These are phyloP conservation scores for Phylloporus scabripes DNA, from an alignment of 768 basidiomycete genomes.

Conservation along the genomic window DNA sequence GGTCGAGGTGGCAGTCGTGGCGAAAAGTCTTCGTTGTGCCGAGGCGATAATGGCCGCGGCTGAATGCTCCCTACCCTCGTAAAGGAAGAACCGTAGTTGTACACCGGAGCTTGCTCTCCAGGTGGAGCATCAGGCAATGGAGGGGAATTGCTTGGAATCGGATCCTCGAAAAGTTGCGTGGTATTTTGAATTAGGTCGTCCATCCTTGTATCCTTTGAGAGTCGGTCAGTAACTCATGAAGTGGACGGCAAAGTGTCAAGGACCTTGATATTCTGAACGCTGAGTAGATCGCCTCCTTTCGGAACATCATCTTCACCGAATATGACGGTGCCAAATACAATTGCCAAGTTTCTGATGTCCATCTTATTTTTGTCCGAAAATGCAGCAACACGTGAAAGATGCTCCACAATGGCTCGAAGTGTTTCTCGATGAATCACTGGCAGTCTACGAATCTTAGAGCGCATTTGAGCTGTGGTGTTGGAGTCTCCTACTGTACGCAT, in stretches of 20 bases:
- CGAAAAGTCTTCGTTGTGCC: slow-evolving; percentile 58
- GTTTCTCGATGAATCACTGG: slow-evolving; percentile 83
- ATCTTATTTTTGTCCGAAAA: slow-evolving; percentile 80
- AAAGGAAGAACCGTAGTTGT: slow-evolving; percentile 65
- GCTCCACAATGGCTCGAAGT: slow-evolving; percentile 74
- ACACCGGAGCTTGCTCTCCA: slow-evolving; percentile 52
- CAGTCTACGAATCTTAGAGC: slow-evolving; percentile 81
- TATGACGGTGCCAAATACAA: slow-evolving; percentile 83
- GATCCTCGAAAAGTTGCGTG: slow-evolving; percentile 58
- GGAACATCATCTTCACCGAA: slow-evolving; percentile 91
- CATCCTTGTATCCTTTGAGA: slow-evolving; percentile 61
- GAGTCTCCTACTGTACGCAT: slow-evolving; percentile 54
- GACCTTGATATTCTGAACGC: slow-evolving; percentile 73
- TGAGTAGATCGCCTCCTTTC: slow-evolving; percentile 70
- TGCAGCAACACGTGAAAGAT: slow-evolving; percentile 67
- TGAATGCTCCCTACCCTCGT: slow-evolving; percentile 57
- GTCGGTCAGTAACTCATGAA: slow-evolving; percentile 27
- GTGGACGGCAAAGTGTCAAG: slow-evolving; percentile 13
- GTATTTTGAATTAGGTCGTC: slow-evolving; percentile 79
- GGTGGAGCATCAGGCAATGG: slow-evolving; percentile 70
- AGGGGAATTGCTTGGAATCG: slow-evolving; percentile 48
- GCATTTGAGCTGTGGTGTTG: slow-evolving; percentile 65
- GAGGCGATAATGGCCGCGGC: slow-evolving; percentile 19
- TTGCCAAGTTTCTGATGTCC: slow-evolving; percentile 89
- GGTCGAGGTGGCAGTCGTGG: slow-evolving; percentile 68